These are phyloP conservation scores for Globisporangium emineosum DNA, from an alignment of 352 stramenopile genomes.

Conservation along the genomic window DNA sequence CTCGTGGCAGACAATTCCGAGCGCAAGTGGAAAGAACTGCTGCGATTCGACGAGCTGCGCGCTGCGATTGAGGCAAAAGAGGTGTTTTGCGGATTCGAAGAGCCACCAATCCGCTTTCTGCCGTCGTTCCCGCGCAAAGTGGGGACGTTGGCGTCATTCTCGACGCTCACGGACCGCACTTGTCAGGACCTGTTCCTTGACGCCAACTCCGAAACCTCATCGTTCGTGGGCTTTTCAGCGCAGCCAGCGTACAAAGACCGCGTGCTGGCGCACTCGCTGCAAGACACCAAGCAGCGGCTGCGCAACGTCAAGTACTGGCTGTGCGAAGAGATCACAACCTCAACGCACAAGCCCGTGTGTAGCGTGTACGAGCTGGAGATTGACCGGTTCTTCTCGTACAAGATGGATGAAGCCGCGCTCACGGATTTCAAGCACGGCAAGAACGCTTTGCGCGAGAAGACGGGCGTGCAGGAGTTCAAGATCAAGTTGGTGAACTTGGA, in stretches of 20 bases:
- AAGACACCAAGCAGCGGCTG: slow-evolving; percentile 38
- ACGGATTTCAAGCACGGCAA: slow-evolving; percentile 24
- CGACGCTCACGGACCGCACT: slow-evolving; percentile 56
- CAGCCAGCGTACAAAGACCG: slow-evolving; percentile 72
- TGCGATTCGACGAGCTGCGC: slow-evolving; percentile 69
- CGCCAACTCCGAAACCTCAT: slow-evolving; percentile 23
- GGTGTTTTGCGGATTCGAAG: slow-evolving; percentile 84
- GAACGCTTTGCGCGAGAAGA: slow-evolving; percentile 36
- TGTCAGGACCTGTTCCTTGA: slow-evolving; percentile 56
- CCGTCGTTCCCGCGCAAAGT: slow-evolving; percentile 70
- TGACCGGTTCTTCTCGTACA: slow-evolving; percentile 50
- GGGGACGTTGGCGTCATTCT: slow-evolving; percentile 55
- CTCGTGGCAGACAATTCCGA: slow-evolving; percentile 54
- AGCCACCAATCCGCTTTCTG: slow-evolving; percentile 71
- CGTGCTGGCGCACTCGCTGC: slow-evolving; percentile 50
- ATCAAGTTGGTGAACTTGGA: slow-evolving; percentile 56
- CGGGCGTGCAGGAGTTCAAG: slow-evolving; percentile 41
- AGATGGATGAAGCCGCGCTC: slow-evolving; percentile 25
- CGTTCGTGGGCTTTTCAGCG: slow-evolving; percentile 3
- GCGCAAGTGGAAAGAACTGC: slow-evolving; percentile 69
- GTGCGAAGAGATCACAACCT: slow-evolving; percentile 43
- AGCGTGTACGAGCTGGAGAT: slow-evolving; percentile 49
- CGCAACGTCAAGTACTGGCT: slow-evolving; percentile 42
- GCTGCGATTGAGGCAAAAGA: slow-evolving; percentile 77
- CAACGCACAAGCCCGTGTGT: slow-evolving; percentile 52